A percentile compares a stretch with the other conserved stretches of the same genome.
Conservation (phyloP, 495 filamentous ascomycete species). For the Eremomyces bilateralis region DNA sequence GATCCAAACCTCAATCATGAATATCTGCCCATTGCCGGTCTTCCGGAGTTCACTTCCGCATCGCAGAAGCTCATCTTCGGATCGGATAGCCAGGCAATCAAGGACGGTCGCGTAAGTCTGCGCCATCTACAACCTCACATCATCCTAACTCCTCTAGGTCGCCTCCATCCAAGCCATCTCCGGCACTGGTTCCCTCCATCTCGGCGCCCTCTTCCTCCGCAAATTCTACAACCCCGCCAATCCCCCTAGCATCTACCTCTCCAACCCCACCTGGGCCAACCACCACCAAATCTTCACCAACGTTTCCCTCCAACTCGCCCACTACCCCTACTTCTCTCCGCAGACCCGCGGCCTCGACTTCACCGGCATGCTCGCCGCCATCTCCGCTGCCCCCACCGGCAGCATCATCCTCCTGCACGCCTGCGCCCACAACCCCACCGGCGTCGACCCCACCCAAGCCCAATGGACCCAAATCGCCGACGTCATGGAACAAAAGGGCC, state of each 20-base stretch:
- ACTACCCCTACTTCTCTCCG: conserved; percentile 84
- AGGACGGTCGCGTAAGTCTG: conserved; percentile 49
- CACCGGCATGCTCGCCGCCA: conserved; percentile 52
- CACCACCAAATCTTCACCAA: conserved; percentile 98
- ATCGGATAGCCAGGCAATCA: conserved; percentile 52
- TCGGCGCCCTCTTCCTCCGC: conserved; percentile 70
- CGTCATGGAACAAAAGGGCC: conserved; percentile 47
- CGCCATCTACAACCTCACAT: conserved; percentile 1
- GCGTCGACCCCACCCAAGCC: conserved; percentile 80
- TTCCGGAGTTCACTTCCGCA: conserved; percentile 62
- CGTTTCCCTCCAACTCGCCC: conserved; percentile 51
- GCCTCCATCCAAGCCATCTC: conserved; percentile 44
- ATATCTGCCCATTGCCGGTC: conserved; percentile 90
- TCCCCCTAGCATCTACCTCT: conserved; percentile 50
- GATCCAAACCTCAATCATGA: conserved; percentile 91
- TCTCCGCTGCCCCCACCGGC: conserved; percentile 47
- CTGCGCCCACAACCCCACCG: conserved; percentile 96
- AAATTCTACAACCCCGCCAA: conserved; percentile 41
- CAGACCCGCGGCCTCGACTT: conserved; percentile 81
- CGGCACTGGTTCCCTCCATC: conserved; percentile 75
- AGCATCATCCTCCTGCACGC: conserved; percentile 84
- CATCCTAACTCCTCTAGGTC: conserved; percentile 6
- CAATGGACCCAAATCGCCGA: conserved; percentile 83
- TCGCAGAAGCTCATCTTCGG: conserved; percentile 82
- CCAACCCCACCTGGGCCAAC: conserved; percentile 92